phyloP scores from a whole-genome alignment of 1,284 basidiomycete species.

The Fomitopsis palustris region DNA sequence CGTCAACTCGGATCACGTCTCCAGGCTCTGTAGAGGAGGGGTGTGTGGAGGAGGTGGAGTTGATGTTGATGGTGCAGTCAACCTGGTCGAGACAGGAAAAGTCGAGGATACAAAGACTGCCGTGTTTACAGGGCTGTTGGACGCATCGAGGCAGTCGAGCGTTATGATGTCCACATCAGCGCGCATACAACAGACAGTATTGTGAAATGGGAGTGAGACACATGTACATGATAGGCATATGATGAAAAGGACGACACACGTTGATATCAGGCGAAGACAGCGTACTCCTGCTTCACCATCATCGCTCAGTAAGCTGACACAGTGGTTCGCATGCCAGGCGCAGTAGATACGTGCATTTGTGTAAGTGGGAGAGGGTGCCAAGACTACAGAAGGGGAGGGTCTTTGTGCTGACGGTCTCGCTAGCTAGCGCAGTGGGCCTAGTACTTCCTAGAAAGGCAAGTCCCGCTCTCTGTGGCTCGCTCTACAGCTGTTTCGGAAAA shows the following conservation, averaged over 20 bases:
- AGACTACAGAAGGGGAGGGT: too few species aligned
- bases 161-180: constrained; percentile 50
- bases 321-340: too few species aligned
- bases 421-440: too few species aligned
- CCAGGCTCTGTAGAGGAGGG: constrained; percentile 50
- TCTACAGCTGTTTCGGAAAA: too few species aligned
- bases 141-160: constrained; percentile 61
- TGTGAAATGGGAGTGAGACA: constrained; percentile 26
- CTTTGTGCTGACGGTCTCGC: too few species aligned
- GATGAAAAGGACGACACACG: constrained; percentile 28
- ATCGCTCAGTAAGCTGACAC: too few species aligned
- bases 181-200: constrained; percentile 47
- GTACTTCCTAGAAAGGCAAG: too few species aligned
- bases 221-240: background rate
- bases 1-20: constrained; percentile 46
- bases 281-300: constrained; percentile 46
- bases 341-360: too few species aligned
- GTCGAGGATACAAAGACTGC: constrained; percentile 35
- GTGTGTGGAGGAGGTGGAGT: too few species aligned
- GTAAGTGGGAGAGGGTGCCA: too few species aligned
- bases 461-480: too few species aligned
- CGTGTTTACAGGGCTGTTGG: constrained; percentile 52
- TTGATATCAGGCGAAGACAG: constrained; percentile 55
- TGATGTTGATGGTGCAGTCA: constrained; percentile 52
- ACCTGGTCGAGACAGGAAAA: constrained; percentile 53